A percentile compares a stretch with the other conserved stretches of the same genome.
phyloP scores from a whole-genome alignment of 192 early-diverging fungal genomes.

The Gaertneriomyces sp. region DNA sequence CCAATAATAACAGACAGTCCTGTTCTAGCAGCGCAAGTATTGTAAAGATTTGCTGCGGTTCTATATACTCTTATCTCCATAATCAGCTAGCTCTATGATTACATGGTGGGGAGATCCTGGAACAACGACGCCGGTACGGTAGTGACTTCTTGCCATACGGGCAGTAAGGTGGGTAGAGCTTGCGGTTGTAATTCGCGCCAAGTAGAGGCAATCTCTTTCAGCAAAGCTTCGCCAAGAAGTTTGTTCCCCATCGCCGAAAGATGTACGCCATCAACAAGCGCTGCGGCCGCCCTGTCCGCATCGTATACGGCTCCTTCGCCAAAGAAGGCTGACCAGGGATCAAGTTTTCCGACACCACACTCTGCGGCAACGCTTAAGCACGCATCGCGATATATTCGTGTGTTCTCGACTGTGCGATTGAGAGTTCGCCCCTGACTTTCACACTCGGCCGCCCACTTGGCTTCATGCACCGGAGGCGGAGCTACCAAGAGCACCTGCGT shows the following conservation, averaged over 20 bases:
- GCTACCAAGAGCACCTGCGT: slow-evolving; percentile 67
- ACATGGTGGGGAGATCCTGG: no score
- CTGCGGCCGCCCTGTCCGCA: slow-evolving; percentile 10
- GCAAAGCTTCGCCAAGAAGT: slow-evolving; percentile 23
- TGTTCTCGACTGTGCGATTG: slow-evolving; percentile 18
- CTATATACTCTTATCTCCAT: no score
- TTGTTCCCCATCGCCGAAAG: slow-evolving; percentile 27
- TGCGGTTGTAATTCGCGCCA: slow-evolving; percentile 55
- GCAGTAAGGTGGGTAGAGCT: slow-evolving; percentile 40
- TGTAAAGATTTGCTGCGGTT: no score
- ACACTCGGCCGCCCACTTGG: slow-evolving; percentile 30
- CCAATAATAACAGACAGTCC: no score
- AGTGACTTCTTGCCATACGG: slow-evolving; percentile 23
- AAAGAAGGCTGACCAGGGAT: slow-evolving; percentile 34
- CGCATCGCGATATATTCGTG: slow-evolving; percentile 29
- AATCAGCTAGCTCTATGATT: no score
- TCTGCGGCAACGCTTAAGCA: slow-evolving; percentile 25
- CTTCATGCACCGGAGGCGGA: slow-evolving; percentile 65
- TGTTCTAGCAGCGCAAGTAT: no score
- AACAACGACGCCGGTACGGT: no score
- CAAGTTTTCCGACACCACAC: slow-evolving; percentile 23
- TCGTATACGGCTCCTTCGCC: slow-evolving; percentile 16
- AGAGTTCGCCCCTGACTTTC: slow-evolving; percentile 21
- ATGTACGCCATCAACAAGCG: slow-evolving; percentile 38
- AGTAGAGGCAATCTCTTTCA: slow-evolving; percentile 30